Conservation (phyloP, 2,329 filamentous ascomycete species). For the Daldinia sp. region DNA sequence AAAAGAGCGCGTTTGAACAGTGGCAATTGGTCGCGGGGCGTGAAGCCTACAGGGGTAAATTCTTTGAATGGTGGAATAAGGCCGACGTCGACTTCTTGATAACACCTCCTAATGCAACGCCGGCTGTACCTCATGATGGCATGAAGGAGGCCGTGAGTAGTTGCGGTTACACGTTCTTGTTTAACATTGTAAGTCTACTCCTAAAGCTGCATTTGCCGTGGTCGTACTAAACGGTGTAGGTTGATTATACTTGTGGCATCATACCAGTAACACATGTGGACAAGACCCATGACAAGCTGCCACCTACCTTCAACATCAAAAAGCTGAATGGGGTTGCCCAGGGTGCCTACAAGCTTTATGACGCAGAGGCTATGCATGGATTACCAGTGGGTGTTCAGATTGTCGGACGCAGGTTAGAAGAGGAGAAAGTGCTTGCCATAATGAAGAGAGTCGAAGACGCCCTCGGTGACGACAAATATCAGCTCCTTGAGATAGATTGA, state of each 20-base stretch:
- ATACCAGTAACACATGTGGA: slow-evolving; percentile 90
- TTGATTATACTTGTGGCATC: slow-evolving; percentile 88
- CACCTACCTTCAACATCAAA: slow-evolving; percentile 68
- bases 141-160: slow-evolving; percentile 88
- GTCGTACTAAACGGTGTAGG: slow-evolving; percentile 56
- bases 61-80: slow-evolving; percentile 88
- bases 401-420: slow-evolving; percentile 81
- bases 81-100: slow-evolving; percentile 81
- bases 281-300: slow-evolving; percentile 72
- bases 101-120: slow-evolving; percentile 88
- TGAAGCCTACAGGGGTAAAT: slow-evolving; percentile 80
- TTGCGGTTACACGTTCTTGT: slow-evolving; percentile 94
- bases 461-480: slow-evolving; percentile 69
- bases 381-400: slow-evolving; percentile 89
- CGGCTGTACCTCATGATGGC: slow-evolving; percentile 85
- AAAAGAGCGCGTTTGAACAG: slow-evolving; percentile 80
- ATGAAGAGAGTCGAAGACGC: slow-evolving; percentile 85
- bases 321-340: slow-evolving; percentile 82
- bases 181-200: slow-evolving; percentile 76
- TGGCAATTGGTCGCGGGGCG: slow-evolving; percentile 84
- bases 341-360: slow-evolving; percentile 88
- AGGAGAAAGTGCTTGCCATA: slow-evolving; percentile 86
- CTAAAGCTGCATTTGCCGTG: neutral
- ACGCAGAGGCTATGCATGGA: slow-evolving; percentile 85
- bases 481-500: slow-evolving; percentile 63